A percentile compares a stretch with the other conserved stretches of the same genome.
phyloP scores from a whole-genome alignment of 73 alveolate genomes.

The Paramecium sonneborni region DNA sequence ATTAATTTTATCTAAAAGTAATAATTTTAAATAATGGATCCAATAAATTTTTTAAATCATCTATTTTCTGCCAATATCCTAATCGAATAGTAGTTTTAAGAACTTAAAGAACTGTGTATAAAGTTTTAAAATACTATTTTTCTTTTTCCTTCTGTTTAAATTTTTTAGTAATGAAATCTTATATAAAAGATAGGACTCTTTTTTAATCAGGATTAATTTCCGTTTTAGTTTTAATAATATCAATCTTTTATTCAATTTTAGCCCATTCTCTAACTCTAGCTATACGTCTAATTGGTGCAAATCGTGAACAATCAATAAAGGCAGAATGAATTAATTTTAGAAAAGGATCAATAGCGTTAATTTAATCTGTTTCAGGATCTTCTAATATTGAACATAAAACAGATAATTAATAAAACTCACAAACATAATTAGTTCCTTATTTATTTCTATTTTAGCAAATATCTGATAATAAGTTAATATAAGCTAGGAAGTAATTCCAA shows the following conservation, averaged over 20 bases:
- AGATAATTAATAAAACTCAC: background rate
- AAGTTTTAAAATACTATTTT: background rate
- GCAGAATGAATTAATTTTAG: slow-evolving; percentile 25
- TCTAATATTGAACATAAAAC: background rate
- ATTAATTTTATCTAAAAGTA: background rate
- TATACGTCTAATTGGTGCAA: slow-evolving; percentile 36
- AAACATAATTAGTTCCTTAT: background rate
- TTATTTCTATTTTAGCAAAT: slow-evolving; percentile 11
- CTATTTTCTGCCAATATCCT: background rate
- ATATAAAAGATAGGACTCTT: background rate
- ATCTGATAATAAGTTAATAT: background rate
- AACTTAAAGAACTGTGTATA: background rate
- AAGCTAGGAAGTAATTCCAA: slow-evolving; percentile 45
- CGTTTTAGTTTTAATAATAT: slow-evolving; percentile 17
- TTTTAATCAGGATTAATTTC: background rate
- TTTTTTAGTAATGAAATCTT: background rate
- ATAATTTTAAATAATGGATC: background rate
- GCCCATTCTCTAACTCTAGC: slow-evolving; percentile 58
- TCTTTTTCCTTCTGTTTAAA: background rate
- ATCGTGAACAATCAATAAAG: background rate
- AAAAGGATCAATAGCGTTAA: slow-evolving; percentile 40
- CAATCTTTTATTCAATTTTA: background rate
- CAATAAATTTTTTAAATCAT: background rate
- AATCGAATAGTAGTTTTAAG: background rate
- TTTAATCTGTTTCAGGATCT: background rate